phyloP scores from a whole-genome alignment of 164 flowering plant species.

The Paratinospora sagittata region DNA sequence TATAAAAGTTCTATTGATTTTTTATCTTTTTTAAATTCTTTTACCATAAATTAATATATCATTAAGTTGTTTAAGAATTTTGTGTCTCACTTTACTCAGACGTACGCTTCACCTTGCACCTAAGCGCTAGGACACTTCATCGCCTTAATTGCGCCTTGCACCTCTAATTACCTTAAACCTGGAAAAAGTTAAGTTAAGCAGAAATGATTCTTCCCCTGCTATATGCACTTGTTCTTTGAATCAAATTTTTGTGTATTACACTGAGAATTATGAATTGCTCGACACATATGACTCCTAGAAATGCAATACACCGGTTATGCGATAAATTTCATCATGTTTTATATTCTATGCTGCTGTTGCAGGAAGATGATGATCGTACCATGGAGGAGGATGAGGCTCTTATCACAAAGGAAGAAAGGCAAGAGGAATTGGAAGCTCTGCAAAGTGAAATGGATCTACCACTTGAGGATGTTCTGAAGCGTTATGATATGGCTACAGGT shows the following conservation, averaged over 20 bases:
- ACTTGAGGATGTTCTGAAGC: conserved; percentile 79
- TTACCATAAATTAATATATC: no score
- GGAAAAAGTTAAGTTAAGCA: no score
- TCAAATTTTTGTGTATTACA: background rate
- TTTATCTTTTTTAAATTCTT: no score
- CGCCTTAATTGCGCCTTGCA: no score
- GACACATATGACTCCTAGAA: background rate
- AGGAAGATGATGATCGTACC: conserved; percentile 97
- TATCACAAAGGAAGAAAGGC: conserved; percentile 78
- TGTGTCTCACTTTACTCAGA: no score
- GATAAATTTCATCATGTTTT: conserved; percentile 1
- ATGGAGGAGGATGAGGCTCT: conserved; percentile 90
- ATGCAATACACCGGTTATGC: background rate
- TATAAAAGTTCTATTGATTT: no score
- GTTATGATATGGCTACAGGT: conserved; percentile 50
- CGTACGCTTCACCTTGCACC: no score
- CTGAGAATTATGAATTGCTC: background rate
- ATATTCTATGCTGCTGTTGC: conserved; percentile 27
- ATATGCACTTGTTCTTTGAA: background rate
- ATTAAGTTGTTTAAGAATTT: no score
- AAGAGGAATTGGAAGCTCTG: conserved; percentile 78
- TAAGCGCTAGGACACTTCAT: no score
- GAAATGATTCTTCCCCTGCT: background rate
- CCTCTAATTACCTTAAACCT: no score
- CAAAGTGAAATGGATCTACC: conserved; percentile 78